Percentiles rank a stretch among this genome's conserved stretches.
Conservation (phyloP, 192 early-diverging fungal genomes). For the Paraglomus brasilianum region DNA sequence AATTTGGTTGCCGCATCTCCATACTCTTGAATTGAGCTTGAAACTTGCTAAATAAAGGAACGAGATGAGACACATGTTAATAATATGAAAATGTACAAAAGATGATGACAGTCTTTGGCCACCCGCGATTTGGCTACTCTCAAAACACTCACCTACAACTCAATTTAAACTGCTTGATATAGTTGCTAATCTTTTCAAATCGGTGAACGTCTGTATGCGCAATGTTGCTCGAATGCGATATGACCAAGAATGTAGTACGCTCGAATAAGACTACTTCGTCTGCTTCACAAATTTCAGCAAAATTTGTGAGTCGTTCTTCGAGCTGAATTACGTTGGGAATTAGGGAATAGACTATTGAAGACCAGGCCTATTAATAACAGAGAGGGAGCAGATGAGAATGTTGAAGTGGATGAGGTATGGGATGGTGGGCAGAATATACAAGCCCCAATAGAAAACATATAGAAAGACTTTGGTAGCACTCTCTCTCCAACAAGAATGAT, state of each 20-base stretch:
- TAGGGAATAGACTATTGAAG: slow-evolving; percentile 90
- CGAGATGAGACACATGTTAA: neutral
- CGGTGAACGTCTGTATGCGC: slow-evolving; percentile 69
- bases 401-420: slow-evolving; percentile 40
- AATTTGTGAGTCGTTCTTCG: slow-evolving; percentile 75
- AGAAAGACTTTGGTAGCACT: slow-evolving; percentile 35
- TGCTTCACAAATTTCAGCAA: slow-evolving; percentile 84
- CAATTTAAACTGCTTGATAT: slow-evolving; percentile 91
- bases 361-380: slow-evolving; percentile 77
- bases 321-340: slow-evolving; percentile 89
- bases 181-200: slow-evolving; percentile 89
- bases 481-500: neutral
- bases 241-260: slow-evolving; percentile 91
- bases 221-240: slow-evolving; percentile 70
- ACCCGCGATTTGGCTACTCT: too few relatives aligned
- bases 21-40: slow-evolving; percentile 85
- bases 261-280: slow-evolving; percentile 96
- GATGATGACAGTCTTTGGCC: too few relatives aligned
- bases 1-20: slow-evolving; percentile 76
- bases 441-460: neutral
- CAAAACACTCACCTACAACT: slow-evolving; percentile 66
- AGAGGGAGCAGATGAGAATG: slow-evolving; percentile 39
- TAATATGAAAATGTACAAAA: too few relatives aligned
- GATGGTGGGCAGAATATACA: neutral
- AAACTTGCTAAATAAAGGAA: slow-evolving; percentile 50